Evolutionary conservation across 768 basidiomycete species (phyloP).

Genomic region (Lactifluus hygrophoroides): DNA sequence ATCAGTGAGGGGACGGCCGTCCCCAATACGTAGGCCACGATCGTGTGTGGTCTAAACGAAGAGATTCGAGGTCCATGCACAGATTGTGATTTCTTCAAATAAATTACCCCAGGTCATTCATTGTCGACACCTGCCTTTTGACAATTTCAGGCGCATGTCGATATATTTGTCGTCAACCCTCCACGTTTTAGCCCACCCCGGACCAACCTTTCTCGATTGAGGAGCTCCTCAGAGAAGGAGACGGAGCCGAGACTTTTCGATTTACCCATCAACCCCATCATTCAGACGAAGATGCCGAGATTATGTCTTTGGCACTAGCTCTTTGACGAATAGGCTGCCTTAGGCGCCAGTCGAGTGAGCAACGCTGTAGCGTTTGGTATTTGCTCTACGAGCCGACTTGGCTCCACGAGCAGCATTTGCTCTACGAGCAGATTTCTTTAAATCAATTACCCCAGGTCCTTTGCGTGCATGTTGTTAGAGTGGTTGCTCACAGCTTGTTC

Average conservation of each 20-base stretch:
- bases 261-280: neutral
- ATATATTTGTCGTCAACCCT: too few species aligned
- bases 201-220: neutral
- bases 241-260: neutral
- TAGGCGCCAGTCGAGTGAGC: too few species aligned
- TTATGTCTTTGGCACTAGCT: too few species aligned
- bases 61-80: too few species aligned
- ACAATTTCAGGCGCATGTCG: neutral
- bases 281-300: too few species aligned
- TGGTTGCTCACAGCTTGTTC: constrained; percentile 1
- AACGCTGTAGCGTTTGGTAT: neutral
- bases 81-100: constrained; percentile 3
- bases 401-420: neutral
- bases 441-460: constrained; percentile 15
- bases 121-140: neutral
- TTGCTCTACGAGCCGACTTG: neutral
- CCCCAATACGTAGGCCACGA: neutral
- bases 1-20: neutral
- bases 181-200: too few species aligned
- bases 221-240: neutral
- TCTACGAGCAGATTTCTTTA: neutral
- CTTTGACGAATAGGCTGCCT: too few species aligned
- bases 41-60: neutral
- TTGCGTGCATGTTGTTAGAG: constrained; percentile 2
- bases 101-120: constrained; percentile 18